Base-by-base conservation (phyloP, 2,329 filamentous ascomycete genomes). In the Colletotrichum tropicale region DNA sequence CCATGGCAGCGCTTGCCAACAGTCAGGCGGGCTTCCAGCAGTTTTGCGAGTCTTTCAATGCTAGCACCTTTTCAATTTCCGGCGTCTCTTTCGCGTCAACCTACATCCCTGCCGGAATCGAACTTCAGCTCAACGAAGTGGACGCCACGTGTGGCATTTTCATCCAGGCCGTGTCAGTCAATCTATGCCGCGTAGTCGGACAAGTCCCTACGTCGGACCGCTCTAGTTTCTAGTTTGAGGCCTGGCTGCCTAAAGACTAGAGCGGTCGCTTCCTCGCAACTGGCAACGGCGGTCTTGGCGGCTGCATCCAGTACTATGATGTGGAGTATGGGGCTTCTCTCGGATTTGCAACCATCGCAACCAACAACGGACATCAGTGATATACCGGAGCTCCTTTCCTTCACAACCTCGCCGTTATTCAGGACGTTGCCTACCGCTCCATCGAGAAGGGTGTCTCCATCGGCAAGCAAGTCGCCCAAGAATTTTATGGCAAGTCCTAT, bases 291-390 rank as follows among this genome's bases (percentile, higher is more conserved):
- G 88, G 88, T 4, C 79, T 88, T 12, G 85, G 84, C 43, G 87
- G 88, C 12, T 89, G 88, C 76, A 84, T 86, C 21, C 84, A 86
- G 78, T 86, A 89, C 75, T 81, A 85, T 73, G 87, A 86, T 74
- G 80, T 85, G 34, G 86, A 82, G 1, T 89, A 89, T 62, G 84
- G 85, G 1, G 80, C 83, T 7, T 77, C 81, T 1, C 80, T 85
- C 15, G 87, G 87, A 0, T 89, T 89, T 67, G 84, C 87, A 2
- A 82, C 84, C 0, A 84, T 89, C 34, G 88, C 87, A 3, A 85
- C 88, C 4, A 89, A 89, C 72, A 88, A 87, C 28, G 88, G 88
- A 5, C 88, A 89, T 58, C 88, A 89, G 75, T 88, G 87, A 36
- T 83, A 84, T 4, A 36, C 71, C 8, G 82, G 82, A 5, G 67